Base-by-base conservation (phyloP, 139 green algal genomes). In the Coccomyxa sp. region DNA sequence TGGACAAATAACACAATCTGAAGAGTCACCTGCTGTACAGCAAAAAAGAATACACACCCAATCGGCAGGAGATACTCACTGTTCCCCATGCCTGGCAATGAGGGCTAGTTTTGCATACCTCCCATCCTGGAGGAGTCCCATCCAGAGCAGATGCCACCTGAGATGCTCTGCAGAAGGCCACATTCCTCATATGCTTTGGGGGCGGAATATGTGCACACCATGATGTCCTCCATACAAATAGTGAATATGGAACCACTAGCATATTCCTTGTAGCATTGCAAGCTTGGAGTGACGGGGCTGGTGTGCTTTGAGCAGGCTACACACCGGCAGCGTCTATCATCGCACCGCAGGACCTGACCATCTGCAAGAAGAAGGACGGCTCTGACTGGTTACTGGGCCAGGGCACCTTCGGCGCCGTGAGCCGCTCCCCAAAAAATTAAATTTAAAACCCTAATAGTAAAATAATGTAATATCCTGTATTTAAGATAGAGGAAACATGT, bases 301-400 rank as follows among this genome's bases (percentile, higher is more conserved):
- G 18, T 71, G 63, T 28, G 63, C 63, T 71, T n/a, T 71, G 63
- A 51, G 38, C 63, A 71, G 63, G 63, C 18, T 71, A 71, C 63
- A 71, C 63, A 32, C 71, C 71, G 14, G 25, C 71, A 15, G 71
- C 71, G 1, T 31, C 71, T 77, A 32, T 77, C 23, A 78, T 82
- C 27, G 58, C 59, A 25, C 32, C 57, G 58, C 16, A 82, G 12
- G 60, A 74, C 79, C 59, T 82, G 32, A 67, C 60, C 17, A 82
- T 82, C 79, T 82, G 79, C 79, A 51, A 67, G 32, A 30, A 82
- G 13, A 14, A 28, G 27, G 60, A 82, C 13, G 79, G 79, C 23
- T 30, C 28, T n/a, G 51, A 66, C 13, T 82, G n/a, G 27, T 57
- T 82, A 16, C 58, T 82, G 25, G 79, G 79, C 23, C 51, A 82